Conservation (phyloP, 768 basidiomycete species). For the Strobilomyces dryophilus region DNA sequence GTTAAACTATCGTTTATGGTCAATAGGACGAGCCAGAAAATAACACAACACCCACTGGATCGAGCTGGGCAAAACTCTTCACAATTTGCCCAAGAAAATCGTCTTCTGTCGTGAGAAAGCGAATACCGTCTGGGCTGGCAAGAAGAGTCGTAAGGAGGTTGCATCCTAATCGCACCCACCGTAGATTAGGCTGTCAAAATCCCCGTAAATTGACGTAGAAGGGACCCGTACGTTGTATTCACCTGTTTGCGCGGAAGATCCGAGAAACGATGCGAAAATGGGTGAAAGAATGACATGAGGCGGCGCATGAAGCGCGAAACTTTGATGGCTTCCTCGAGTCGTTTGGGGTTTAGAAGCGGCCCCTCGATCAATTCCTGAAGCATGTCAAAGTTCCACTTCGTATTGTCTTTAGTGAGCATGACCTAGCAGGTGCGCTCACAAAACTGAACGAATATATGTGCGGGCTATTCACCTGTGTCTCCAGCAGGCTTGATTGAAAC, state of each 20-base stretch:
- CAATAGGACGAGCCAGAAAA: neutral
- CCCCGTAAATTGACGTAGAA: neutral
- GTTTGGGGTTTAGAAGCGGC: slow-evolving; percentile 82
- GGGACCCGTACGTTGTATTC: slow-evolving; percentile 1
- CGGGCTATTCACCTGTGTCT: slow-evolving; percentile 64
- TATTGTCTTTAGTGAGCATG: slow-evolving; percentile 81
- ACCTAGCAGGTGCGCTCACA: slow-evolving; percentile 46
- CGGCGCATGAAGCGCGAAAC: slow-evolving; percentile 86
- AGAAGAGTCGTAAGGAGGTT: slow-evolving; percentile 79
- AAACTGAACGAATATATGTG: neutral
- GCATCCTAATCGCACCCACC: slow-evolving; percentile 86
- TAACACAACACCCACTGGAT: slow-evolving; percentile 58
- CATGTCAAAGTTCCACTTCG: slow-evolving; percentile 90
- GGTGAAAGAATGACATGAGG: slow-evolving; percentile 91
- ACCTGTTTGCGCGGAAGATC: slow-evolving; percentile 72
- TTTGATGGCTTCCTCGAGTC: slow-evolving; percentile 92
- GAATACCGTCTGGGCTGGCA: slow-evolving; percentile 75
- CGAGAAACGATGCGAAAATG: slow-evolving; percentile 83
- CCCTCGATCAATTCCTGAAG: slow-evolving; percentile 90
- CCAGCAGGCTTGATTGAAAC: slow-evolving; percentile 80
- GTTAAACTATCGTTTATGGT: slow-evolving; percentile 50
- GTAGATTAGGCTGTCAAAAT: slow-evolving; percentile 56
- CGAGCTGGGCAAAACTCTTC: slow-evolving; percentile 86
- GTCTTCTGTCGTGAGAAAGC: slow-evolving; percentile 80
- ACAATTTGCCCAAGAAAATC: slow-evolving; percentile 79